Conservation (phyloP, 805 yeast species). For the Naumovozyma baii region DNA sequence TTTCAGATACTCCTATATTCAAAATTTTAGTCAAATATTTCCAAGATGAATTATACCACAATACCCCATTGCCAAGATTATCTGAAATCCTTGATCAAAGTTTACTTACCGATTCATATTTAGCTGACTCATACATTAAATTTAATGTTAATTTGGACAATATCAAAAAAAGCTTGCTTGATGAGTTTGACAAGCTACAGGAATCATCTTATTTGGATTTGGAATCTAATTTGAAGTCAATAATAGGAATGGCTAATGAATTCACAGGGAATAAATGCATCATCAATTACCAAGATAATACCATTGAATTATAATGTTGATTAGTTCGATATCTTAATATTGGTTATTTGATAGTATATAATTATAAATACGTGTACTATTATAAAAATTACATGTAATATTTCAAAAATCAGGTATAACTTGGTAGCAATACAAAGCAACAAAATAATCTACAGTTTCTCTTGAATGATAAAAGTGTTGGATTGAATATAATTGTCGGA, state of each 20-base stretch:
- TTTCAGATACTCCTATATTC: slow-evolving; percentile 37
- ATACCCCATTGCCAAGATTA: slow-evolving; percentile 26
- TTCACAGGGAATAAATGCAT: slow-evolving; percentile 28
- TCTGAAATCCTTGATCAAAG: slow-evolving; percentile 9
- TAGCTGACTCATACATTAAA: slow-evolving; percentile 10
- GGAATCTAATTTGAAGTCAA: slow-evolving; percentile 26
- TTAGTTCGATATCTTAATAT: too few relatives aligned
- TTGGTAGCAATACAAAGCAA: too few relatives aligned
- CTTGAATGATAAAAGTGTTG: too few relatives aligned
- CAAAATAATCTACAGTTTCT: too few relatives aligned
- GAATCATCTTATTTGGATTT: slow-evolving; percentile 8
- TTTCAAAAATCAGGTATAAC: too few relatives aligned
- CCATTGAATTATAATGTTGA: slow-evolving; percentile 16
- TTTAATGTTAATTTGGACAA: slow-evolving; percentile 5
- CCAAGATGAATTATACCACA: slow-evolving; percentile 27
- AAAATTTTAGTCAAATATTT: slow-evolving; percentile 35
- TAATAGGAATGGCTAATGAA: slow-evolving; percentile 32
- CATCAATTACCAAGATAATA: slow-evolving; percentile 32
- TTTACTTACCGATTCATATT: slow-evolving; percentile 10
- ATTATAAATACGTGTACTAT: too few relatives aligned
- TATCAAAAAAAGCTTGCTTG: slow-evolving; percentile 13
- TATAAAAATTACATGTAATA: too few relatives aligned
- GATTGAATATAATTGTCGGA: too few relatives aligned
- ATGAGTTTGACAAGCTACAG: slow-evolving; percentile 4
- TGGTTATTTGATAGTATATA: too few relatives aligned